These are phyloP conservation scores for Hypoxylon trugodes DNA, from an alignment of 495 filamentous ascomycete genomes.

Conservation along the genomic window DNA sequence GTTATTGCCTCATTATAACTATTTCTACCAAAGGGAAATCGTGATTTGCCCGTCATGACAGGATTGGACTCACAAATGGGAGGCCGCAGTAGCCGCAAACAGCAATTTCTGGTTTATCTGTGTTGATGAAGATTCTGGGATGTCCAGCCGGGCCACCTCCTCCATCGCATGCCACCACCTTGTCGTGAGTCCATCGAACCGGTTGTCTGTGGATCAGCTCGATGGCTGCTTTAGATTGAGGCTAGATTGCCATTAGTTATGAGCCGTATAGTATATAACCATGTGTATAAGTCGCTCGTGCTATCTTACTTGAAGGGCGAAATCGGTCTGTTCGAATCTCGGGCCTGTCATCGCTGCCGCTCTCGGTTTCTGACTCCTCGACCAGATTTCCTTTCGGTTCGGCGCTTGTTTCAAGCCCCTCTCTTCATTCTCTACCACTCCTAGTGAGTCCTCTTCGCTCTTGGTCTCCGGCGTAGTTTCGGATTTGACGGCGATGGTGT, in stretches of 20 bases:
- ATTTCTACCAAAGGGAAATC: neutral
- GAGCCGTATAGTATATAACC: neutral
- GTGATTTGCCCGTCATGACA: neutral
- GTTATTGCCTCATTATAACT: conserved; percentile 18
- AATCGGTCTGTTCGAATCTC: conserved; percentile 94
- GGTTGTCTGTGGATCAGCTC: conserved; percentile 96
- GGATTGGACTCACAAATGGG: conserved; percentile 77
- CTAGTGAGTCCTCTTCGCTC: conserved; percentile 48
- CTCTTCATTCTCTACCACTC: conserved; percentile 71
- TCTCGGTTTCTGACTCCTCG: conserved; percentile 80
- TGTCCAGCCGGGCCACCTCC: conserved; percentile 93
- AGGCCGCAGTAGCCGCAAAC: conserved; percentile 93
- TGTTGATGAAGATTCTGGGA: conserved; percentile 95
- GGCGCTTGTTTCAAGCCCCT: conserved; percentile 79
- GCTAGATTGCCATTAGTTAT: conserved; percentile 61
- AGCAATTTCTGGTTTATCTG: conserved; percentile 93
- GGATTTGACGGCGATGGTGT: conserved; percentile 64
- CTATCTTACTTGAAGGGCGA: conserved; percentile 80
- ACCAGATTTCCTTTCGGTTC: conserved; percentile 84
- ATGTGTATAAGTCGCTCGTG: neutral
- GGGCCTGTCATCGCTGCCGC: conserved; percentile 87
- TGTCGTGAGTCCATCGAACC: conserved; percentile 86
- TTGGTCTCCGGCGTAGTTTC: conserved; percentile 58
- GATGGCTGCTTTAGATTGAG: conserved; percentile 86
- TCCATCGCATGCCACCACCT: conserved; percentile 86